Conservation (phyloP, 352 stramenopile species). For the Globisporangium megalacanthum region DNA sequence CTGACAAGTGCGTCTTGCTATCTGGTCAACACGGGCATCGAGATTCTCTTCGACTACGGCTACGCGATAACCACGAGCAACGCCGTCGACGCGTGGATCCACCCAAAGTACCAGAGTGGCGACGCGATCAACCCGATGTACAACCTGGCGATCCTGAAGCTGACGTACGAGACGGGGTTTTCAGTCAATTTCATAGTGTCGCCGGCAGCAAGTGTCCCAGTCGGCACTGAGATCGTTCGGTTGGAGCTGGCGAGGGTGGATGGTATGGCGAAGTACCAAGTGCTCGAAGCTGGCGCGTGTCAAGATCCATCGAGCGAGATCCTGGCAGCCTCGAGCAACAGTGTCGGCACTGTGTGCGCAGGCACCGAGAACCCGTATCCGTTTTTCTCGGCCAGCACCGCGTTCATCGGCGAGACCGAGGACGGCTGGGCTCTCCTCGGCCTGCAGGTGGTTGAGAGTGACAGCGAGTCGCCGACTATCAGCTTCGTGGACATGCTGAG, state of each 20-base stretch:
- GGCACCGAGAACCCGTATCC: neutral
- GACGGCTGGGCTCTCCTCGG: neutral
- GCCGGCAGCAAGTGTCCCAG: neutral
- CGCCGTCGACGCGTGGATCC: neutral
- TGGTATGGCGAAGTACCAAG: neutral
- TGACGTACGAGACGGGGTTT: neutral
- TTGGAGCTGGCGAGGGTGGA: neutral
- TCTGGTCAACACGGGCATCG: neutral
- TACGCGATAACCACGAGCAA: neutral
- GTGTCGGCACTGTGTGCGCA: neutral
- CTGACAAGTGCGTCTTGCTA: slow-evolving; percentile 4
- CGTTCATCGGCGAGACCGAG: neutral
- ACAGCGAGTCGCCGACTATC: neutral
- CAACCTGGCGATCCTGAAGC: slow-evolving; percentile 4
- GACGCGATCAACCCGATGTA: neutral
- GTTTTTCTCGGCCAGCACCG: neutral
- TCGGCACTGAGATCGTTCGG: neutral
- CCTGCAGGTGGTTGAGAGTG: neutral
- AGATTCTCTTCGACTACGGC: no score
- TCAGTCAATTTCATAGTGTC: neutral
- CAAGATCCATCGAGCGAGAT: neutral
- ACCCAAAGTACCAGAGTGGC: slow-evolving; percentile 2
- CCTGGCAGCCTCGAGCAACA: neutral
- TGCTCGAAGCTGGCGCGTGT: neutral
- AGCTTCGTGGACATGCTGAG: neutral